A percentile compares a stretch with the other conserved stretches of the same genome.
phyloP scores from a whole-genome alignment of 202 grass and related monocot species.

The Schoenoplectus tabernaemontani region DNA sequence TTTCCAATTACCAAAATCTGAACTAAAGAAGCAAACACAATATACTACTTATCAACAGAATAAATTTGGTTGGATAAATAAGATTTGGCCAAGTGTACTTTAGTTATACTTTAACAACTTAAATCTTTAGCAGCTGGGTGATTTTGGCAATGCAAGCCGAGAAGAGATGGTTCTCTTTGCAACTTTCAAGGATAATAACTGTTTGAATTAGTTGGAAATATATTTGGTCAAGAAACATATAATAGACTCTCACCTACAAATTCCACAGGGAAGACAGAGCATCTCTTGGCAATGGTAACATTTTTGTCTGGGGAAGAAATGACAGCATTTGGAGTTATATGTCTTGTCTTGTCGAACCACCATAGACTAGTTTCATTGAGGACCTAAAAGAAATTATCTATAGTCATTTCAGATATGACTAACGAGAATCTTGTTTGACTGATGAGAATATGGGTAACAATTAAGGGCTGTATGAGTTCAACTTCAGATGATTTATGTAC shows the following conservation, averaged over 20 bases:
- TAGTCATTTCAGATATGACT: background rate
- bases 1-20: background rate
- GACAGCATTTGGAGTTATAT: constrained; percentile 93
- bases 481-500: background rate
- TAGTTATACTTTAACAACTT: background rate
- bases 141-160: background rate
- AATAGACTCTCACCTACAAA: constrained; percentile 76
- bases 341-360: constrained; percentile 70
- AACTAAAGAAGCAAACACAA: background rate
- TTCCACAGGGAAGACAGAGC: constrained; percentile 94
- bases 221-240: background rate
- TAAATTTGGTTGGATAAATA: too few species aligned
- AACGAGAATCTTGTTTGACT: background rate
- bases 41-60: background rate
- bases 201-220: background rate
- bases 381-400: constrained; percentile 35
- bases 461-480: background rate
- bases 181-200: constrained; percentile 3
- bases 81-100: background rate
- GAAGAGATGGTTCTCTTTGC: background rate
- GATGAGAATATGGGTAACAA: background rate
- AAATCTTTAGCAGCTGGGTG: background rate
- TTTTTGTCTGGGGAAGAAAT: constrained; percentile 83
- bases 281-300: constrained; percentile 87
- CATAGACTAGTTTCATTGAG: constrained; percentile 93